Conservation (phyloP, 129 eudicot species). For the Sambucus nigra region DNA sequence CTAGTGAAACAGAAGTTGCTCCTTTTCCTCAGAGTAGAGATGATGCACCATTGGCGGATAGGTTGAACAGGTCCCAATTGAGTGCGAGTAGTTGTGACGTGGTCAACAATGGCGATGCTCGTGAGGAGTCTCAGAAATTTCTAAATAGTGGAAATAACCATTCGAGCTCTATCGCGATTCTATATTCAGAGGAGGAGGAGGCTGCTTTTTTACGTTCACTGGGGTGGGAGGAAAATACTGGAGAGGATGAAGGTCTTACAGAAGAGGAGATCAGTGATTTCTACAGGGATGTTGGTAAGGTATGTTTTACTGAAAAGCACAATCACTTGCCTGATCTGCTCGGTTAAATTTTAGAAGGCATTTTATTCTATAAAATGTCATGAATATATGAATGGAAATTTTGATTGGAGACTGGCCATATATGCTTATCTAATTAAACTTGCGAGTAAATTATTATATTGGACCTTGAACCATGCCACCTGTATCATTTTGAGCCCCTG, state of each 20-base stretch:
- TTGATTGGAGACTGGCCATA: no score
- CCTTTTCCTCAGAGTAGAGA: conserved; percentile 14
- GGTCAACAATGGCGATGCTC: conserved; percentile 30
- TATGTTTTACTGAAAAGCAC: no score
- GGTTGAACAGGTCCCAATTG: conserved; percentile 14
- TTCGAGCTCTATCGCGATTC: conserved; percentile 21
- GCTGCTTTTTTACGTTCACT: conserved; percentile 66
- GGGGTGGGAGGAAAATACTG: conserved; percentile 89
- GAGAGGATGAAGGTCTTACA: conserved; percentile 81
- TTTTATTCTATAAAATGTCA: no score
- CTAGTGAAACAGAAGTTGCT: conserved; percentile 20
- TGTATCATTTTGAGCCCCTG: no score
- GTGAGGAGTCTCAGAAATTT: conserved; percentile 9
- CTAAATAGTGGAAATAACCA: conserved; percentile 25
- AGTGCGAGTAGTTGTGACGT: conserved; percentile 20
- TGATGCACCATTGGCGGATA: conserved; percentile 10
- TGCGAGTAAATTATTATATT: no score
- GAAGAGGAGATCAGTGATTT: conserved; percentile 90
- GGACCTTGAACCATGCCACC: no score
- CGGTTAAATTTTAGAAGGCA: no score
- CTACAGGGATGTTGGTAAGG: conserved; percentile 33
- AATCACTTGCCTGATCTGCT: no score
- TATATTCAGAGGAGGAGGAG: conserved; percentile 78
- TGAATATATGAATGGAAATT: no score
- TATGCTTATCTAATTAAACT: no score